Evolutionary conservation across 352 stramenopile genomes (phyloP).

Genomic region (Globisporangium uncinulatum): DNA sequence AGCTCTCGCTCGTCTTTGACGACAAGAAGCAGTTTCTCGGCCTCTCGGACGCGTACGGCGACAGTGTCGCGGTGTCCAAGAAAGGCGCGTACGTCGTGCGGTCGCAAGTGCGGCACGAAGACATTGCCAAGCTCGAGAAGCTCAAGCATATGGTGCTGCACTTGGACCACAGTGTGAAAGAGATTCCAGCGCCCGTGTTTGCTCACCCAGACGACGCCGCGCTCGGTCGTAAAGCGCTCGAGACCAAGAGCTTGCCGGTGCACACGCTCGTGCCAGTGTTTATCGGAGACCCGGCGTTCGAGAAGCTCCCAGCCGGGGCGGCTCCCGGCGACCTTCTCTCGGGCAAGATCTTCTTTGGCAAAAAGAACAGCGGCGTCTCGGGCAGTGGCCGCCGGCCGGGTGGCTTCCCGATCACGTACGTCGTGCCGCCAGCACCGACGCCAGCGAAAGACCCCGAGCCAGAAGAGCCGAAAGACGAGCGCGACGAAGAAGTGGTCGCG

Average conservation of each 20-base stretch:
- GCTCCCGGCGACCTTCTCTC: constrained; percentile 55
- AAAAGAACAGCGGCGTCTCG: constrained; percentile 60
- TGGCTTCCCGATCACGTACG: constrained; percentile 72
- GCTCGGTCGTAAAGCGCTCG: constrained; percentile 50
- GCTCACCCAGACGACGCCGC: constrained; percentile 61
- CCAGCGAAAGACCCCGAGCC: constrained; percentile 56
- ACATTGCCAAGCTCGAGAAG: constrained; percentile 75
- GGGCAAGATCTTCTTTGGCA: constrained; percentile 69
- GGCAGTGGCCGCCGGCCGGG: constrained; percentile 50
- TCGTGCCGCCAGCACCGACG: constrained; percentile 54
- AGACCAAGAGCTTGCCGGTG: constrained; percentile 34
- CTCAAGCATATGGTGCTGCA: constrained; percentile 80
- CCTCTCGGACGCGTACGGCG: constrained; percentile 81
- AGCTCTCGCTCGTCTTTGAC: constrained; percentile 92
- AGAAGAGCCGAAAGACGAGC: constrained; percentile 64
- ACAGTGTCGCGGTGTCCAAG: constrained; percentile 64
- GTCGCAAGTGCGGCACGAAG: constrained; percentile 76
- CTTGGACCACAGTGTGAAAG: constrained; percentile 67
- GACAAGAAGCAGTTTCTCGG: constrained; percentile 91
- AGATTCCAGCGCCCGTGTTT: constrained; percentile 55
- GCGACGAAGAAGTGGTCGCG: constrained; percentile 53
- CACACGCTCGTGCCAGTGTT: constrained; percentile 71
- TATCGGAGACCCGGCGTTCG: constrained; percentile 55
- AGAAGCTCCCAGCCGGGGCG: constrained; percentile 61
- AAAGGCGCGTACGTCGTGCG: constrained; percentile 81